Evolutionary conservation across 116 monocot species (phyloP).

Genomic region (Zostera marina): DNA sequence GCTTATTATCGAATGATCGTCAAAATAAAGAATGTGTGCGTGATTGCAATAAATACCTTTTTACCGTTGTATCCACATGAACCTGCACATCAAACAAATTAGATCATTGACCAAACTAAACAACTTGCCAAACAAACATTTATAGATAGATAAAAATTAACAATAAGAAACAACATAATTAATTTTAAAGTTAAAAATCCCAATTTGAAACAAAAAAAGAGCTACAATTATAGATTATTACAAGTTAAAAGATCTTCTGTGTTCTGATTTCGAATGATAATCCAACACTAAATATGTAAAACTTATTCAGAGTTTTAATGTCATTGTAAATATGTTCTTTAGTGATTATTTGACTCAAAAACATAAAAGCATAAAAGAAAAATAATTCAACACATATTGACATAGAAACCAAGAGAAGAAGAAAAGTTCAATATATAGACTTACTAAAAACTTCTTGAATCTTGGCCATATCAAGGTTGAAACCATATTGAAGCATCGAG

Average conservation of each 20-base stretch:
- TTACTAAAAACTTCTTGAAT: conserved; percentile 62
- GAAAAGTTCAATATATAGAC: too few species aligned
- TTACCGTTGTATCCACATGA: conserved; percentile 11
- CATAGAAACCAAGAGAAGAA: background rate
- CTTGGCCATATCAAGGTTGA: conserved; percentile 44
- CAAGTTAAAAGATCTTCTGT: too few species aligned
- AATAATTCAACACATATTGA: background rate
- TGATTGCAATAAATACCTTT: conserved; percentile 7
- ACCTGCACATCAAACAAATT: conserved; percentile 5
- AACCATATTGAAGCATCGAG: conserved; percentile 74
- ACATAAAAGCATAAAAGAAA: background rate
- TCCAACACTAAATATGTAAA: too few species aligned
- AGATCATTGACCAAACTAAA: background rate
- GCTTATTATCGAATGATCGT: background rate
- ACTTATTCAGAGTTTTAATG: background rate
- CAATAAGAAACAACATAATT: too few species aligned
- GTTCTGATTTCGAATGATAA: too few species aligned
- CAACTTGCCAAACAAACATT: background rate
- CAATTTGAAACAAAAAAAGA: too few species aligned
- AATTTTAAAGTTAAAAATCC: too few species aligned
- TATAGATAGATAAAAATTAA: too few species aligned
- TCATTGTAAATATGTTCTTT: background rate
- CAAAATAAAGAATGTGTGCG: background rate
- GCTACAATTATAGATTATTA: too few species aligned
- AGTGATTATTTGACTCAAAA: background rate